These are phyloP conservation scores for Aegilops speltoides DNA, from an alignment of 176 grass and related monocot genomes.

Conservation along the genomic window DNA sequence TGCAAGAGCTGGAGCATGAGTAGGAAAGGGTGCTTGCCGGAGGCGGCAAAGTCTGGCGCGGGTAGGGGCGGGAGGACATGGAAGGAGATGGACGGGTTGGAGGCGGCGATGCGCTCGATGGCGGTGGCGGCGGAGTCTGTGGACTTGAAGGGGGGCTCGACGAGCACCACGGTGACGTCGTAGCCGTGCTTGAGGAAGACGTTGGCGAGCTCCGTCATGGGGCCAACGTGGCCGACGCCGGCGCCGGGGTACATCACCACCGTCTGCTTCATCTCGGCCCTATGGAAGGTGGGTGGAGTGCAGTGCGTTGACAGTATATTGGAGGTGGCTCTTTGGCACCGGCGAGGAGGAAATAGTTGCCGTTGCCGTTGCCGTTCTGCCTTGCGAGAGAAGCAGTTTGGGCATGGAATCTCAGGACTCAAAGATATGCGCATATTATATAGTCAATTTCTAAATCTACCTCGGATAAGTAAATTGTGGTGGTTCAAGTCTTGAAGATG, in stretches of 20 bases:
- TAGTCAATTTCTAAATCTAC: no score
- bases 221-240: conserved; percentile 34
- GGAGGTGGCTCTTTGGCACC: no score
- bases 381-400: no score
- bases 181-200: conserved; percentile 31
- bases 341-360: no score
- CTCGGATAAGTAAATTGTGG: no score
- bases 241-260: conserved; percentile 26
- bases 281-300: no score
- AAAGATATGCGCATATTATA: no score
- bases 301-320: no score
- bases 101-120: not conserved
- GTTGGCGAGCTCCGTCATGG: conserved; percentile 35
- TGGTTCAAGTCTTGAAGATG: no score
- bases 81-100: conserved; percentile 32
- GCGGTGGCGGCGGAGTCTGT: not conserved
- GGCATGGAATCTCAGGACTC: no score
- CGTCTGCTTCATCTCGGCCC: not conserved
- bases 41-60: not conserved
- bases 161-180: conserved; percentile 32
- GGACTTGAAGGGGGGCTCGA: not conserved
- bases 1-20: not conserved
- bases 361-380: no score
- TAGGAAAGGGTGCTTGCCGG: not conserved
- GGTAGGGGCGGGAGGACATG: conserved; percentile 25